phyloP scores from a whole-genome alignment of 257 asterid species.

The Ilex aquifolium region DNA sequence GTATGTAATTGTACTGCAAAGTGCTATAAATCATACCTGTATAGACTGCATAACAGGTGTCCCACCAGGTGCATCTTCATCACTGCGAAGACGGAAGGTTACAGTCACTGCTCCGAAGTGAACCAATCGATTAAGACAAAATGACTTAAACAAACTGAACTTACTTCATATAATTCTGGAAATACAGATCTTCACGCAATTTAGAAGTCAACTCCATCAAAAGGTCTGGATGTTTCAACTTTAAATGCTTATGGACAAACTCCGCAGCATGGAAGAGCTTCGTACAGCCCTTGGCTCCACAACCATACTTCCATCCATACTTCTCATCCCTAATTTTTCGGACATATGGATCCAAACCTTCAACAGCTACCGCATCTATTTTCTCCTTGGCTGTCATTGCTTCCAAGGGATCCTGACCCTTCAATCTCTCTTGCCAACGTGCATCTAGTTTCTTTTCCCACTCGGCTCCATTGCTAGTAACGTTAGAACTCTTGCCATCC shows the following conservation, averaged over 20 bases:
- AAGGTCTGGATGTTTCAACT: constrained; percentile 87
- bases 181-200: constrained; percentile 88
- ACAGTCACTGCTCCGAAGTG: constrained; percentile 6
- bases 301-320: constrained; percentile 99
- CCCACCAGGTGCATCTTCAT: constrained; percentile 94
- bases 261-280: constrained; percentile 97
- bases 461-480: constrained; percentile 52
- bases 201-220: constrained; percentile 66
- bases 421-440: constrained; percentile 86
- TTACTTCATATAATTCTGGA: constrained; percentile 93
- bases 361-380: constrained; percentile 81
- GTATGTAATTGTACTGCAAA: background rate
- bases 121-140: constrained; percentile 1
- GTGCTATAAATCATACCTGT: constrained; percentile 37
- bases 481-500: constrained; percentile 56
- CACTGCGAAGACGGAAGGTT: constrained; percentile 47
- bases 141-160: constrained; percentile 14
- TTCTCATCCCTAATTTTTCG: constrained; percentile 98
- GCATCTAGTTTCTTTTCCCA: constrained; percentile 82
- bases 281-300: constrained; percentile 99
- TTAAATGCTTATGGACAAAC: constrained; percentile 87
- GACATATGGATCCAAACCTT: constrained; percentile 83
- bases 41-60: constrained; percentile 87
- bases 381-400: constrained; percentile 90
- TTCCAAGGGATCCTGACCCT: constrained; percentile 84